These are phyloP conservation scores for Russula olivacea DNA, from an alignment of 768 basidiomycete species.

Conservation along the genomic window DNA sequence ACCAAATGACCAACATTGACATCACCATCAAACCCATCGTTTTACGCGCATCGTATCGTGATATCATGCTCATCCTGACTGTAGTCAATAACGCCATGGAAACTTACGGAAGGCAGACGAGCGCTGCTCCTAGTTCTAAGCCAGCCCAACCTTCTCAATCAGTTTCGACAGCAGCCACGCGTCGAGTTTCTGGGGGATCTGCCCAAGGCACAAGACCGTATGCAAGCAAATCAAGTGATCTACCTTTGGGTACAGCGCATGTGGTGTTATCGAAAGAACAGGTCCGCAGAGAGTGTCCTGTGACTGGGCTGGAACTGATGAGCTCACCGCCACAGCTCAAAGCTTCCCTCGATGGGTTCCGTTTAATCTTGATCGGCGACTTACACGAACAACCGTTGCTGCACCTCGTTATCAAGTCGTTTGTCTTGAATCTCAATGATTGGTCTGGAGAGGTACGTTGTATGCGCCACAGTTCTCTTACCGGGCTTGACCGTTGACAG, in stretches of 20 bases:
- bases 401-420: constrained; percentile 81
- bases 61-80: constrained; percentile 80
- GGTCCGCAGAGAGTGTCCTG: constrained; percentile 39
- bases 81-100: constrained; percentile 85
- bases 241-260: constrained; percentile 35
- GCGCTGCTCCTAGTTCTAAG: constrained; percentile 29
- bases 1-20: constrained; percentile 80
- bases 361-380: constrained; percentile 90
- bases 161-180: constrained; percentile 3
- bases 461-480: not conserved
- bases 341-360: constrained; percentile 84
- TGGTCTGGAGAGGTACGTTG: constrained; percentile 83
- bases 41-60: constrained; percentile 91
- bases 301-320: not conserved
- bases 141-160: constrained; percentile 18
- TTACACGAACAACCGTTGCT: constrained; percentile 91
- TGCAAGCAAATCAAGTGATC: constrained; percentile 14
- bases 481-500: constrained; percentile 37
- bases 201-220: not conserved
- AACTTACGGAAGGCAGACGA: constrained; percentile 47
- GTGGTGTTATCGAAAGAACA: constrained; percentile 75
- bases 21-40: constrained; percentile 76
- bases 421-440: constrained; percentile 76
- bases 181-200: constrained; percentile 11
- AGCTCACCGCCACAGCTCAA: constrained; percentile 50